Evolutionary conservation across 2,329 filamentous ascomycete genomes (phyloP).

Genomic region (Colletotrichum tamarilloi): DNA sequence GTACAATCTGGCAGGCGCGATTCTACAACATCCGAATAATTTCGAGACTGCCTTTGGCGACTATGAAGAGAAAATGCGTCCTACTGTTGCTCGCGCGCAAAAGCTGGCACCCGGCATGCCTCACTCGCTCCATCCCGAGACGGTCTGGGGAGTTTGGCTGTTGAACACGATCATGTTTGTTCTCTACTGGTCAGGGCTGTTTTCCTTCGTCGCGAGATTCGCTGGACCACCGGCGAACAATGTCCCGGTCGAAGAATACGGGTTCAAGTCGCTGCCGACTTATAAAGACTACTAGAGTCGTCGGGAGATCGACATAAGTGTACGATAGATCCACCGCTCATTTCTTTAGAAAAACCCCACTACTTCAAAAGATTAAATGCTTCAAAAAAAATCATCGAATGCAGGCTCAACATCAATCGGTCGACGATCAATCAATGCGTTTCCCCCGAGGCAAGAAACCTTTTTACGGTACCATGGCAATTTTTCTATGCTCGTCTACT

Average conservation of each 20-base stretch:
- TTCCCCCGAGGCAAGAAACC: too few species aligned
- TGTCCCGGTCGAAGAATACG: conserved; percentile 8
- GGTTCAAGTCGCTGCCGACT: neutral
- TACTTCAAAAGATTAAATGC: neutral
- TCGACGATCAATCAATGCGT: neutral
- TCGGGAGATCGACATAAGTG: neutral
- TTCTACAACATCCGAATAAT: conserved; percentile 41
- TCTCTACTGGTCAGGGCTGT: conserved; percentile 12
- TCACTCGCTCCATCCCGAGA: conserved; percentile 41
- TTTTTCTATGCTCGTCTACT: too few species aligned
- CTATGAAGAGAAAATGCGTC: conserved; percentile 55
- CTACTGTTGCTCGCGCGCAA: conserved; percentile 53
- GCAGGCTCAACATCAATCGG: neutral
- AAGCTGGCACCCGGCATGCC: conserved; percentile 44
- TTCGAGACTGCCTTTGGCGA: conserved; percentile 44
- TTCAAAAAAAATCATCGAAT: neutral
- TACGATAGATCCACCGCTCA: neutral
- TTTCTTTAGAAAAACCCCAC: neutral
- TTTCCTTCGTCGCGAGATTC: neutral
- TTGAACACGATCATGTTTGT: conserved; percentile 33
- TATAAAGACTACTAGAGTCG: neutral
- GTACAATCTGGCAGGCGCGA: conserved; percentile 62
- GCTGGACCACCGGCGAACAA: conserved; percentile 3
- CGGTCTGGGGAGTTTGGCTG: conserved; percentile 41
- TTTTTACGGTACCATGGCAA: too few species aligned